These are phyloP conservation scores for Carex arenaria DNA, from an alignment of 202 grass and related monocot species.

Conservation along the genomic window DNA sequence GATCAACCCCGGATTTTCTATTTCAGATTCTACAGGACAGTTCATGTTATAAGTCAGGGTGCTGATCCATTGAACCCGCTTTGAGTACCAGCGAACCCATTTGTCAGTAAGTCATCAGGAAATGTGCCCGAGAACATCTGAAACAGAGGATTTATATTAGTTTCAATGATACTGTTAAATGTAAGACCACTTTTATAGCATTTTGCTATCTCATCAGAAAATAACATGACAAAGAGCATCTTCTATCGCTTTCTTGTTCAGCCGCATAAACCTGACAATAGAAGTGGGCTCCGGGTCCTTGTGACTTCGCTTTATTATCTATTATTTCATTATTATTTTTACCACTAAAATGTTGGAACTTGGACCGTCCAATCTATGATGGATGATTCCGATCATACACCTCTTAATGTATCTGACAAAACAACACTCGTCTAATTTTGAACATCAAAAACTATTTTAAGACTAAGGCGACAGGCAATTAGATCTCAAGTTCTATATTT, in stretches of 20 bases:
- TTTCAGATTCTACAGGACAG: neutral
- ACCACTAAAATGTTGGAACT: too few relatives aligned
- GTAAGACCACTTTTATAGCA: neutral
- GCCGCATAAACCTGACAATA: conserved; percentile 3
- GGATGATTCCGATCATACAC: neutral
- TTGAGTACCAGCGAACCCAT: neutral
- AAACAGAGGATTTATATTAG: neutral
- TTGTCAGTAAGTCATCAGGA: neutral
- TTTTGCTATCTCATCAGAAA: neutral
- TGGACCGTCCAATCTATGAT: neutral
- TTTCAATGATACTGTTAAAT: neutral
- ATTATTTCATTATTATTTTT: neutral
- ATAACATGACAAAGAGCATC: conserved; percentile 10
- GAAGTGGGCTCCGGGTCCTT: neutral
- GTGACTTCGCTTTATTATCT: neutral
- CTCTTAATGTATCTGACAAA: neutral
- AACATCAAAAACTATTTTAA: too few relatives aligned
- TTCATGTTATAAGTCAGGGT: neutral
- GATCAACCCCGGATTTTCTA: neutral
- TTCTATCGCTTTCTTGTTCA: conserved; percentile 9
- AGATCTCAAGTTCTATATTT: too few relatives aligned
- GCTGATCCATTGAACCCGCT: neutral
- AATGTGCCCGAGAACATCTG: neutral
- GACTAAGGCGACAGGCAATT: too few relatives aligned
- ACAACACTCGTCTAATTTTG: neutral